These are phyloP conservation scores for Porogramme epimiltina DNA, from an alignment of 1,284 basidiomycete genomes.

Conservation along the genomic window DNA sequence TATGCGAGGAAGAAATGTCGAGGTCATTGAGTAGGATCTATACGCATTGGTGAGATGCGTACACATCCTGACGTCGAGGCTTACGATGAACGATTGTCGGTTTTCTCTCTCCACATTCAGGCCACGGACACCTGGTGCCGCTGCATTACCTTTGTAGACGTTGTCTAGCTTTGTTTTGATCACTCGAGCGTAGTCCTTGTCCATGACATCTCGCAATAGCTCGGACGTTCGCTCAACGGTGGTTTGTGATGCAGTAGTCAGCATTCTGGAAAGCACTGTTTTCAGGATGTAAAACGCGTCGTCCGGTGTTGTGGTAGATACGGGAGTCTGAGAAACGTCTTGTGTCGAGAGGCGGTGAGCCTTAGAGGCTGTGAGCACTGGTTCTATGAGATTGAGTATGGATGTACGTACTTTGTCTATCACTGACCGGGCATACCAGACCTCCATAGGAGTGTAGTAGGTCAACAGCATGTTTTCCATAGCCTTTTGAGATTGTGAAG, in stretches of 20 bases:
- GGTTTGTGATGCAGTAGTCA: conserved; percentile 71
- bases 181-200: conserved; percentile 77
- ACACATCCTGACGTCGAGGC: conserved; percentile 30
- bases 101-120: conserved; percentile 82
- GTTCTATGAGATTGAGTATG: neutral
- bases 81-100: conserved; percentile 77
- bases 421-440: conserved; percentile 89
- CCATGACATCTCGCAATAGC: conserved; percentile 73
- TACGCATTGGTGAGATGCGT: neutral
- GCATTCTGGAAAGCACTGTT: conserved; percentile 71
- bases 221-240: conserved; percentile 62
- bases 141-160: conserved; percentile 65
- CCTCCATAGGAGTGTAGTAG: conserved; percentile 88
- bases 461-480: conserved; percentile 72
- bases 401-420: conserved; percentile 74
- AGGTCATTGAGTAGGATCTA: conserved; percentile 89
- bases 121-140: conserved; percentile 45
- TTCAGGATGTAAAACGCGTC: conserved; percentile 95
- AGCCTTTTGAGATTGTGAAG: conserved; percentile 55
- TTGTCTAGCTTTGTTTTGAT: conserved; percentile 85
- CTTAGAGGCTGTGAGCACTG: conserved; percentile 35
- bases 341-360: conserved; percentile 71
- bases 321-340: conserved; percentile 66
- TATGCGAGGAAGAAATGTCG: conserved; percentile 84
- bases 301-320: conserved; percentile 79